A percentile compares a stretch with the other conserved stretches of the same genome.
Evolutionary conservation across 2,329 filamentous ascomycete genomes (phyloP).

Genomic region (Fusarium algeriense): DNA sequence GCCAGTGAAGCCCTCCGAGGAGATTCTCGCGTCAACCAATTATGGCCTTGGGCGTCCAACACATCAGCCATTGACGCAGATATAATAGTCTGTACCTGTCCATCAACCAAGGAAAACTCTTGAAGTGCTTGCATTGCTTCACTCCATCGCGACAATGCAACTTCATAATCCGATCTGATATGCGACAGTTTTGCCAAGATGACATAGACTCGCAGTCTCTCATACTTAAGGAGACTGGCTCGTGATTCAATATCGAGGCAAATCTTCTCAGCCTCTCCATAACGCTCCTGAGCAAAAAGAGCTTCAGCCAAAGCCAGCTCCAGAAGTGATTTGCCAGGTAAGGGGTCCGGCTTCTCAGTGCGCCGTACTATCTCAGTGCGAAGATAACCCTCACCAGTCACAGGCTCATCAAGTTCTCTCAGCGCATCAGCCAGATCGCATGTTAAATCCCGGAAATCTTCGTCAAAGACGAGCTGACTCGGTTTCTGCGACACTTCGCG

Average conservation of each 20-base stretch:
- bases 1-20: conserved; percentile 34
- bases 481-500: conserved; percentile 11
- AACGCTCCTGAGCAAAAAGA: conserved; percentile 38
- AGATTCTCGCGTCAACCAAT: conserved; percentile 38
- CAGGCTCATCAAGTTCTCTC: conserved; percentile 36
- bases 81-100: conserved; percentile 35
- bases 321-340: conserved; percentile 34
- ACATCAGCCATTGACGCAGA: conserved; percentile 38
- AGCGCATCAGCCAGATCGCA: conserved; percentile 42
- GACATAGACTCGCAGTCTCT: conserved; percentile 33
- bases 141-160: conserved; percentile 36
- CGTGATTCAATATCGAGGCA: conserved; percentile 30
- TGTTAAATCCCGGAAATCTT: conserved; percentile 37
- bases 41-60: conserved; percentile 38
- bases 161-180: conserved; percentile 31
- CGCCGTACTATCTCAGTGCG: conserved; percentile 31
- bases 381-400: conserved; percentile 28
- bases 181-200: conserved; percentile 38
- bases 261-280: conserved; percentile 30
- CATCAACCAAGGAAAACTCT: conserved; percentile 36
- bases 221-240: conserved; percentile 37
- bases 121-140: conserved; percentile 40
- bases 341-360: conserved; percentile 16
- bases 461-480: conserved; percentile 32
- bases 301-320: conserved; percentile 38